Evolutionary conservation across 2,329 filamentous ascomycete species (phyloP), one percentile per base, ranked within the genome.

Genomic region (Xylaria sp.): DNA sequence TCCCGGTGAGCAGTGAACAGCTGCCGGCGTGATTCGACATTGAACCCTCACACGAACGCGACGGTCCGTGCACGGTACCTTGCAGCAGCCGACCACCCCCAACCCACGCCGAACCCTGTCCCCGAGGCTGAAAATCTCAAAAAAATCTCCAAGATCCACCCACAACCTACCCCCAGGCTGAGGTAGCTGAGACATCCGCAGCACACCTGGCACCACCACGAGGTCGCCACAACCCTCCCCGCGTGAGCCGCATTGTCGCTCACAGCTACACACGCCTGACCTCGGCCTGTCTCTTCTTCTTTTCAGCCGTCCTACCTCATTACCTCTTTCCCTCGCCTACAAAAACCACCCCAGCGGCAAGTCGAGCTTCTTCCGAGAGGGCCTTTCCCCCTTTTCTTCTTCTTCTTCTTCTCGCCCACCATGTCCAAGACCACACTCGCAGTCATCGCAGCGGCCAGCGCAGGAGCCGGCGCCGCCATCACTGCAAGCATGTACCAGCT

Each of bases 391-490:
- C n/a, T n/a, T n/a, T n/a, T n/a, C n/a, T n/a, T n/a, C n/a, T n/a
- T n/a, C 52, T 47, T n/a, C 21, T 34, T 43, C 18, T 34, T 44
- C 52, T 53, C 41, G 50, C 50, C 41, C 73, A 79, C 54, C 62
- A 93, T 93, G 90, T 92, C 90, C 54, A 93, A 92, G 73, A 80
- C 86, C 20, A 91, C 88, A 29, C 68, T 93, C 64, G 88, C 88
- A 62, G 80, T 90, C 56, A 87, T 92, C 66, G 90, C 89, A 65
- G 88, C 86, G 59, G 82, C 89, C 67, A 86, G 89, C 71, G 90
- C 89, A 63, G 87, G 87, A 71, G 86, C 88, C 48, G 90, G 90
- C 57, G 90, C 89, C 53, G 88, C 88, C 54, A 74, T 89, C 54
- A 92, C 89, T 52, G 80, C 90, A 24, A 78, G 87, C 57, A 82